A percentile compares a stretch with the other conserved stretches of the same genome.
Conservation (phyloP, 2,329 filamentous ascomycete species). For the Magnaporthiopsis incrustans region DNA sequence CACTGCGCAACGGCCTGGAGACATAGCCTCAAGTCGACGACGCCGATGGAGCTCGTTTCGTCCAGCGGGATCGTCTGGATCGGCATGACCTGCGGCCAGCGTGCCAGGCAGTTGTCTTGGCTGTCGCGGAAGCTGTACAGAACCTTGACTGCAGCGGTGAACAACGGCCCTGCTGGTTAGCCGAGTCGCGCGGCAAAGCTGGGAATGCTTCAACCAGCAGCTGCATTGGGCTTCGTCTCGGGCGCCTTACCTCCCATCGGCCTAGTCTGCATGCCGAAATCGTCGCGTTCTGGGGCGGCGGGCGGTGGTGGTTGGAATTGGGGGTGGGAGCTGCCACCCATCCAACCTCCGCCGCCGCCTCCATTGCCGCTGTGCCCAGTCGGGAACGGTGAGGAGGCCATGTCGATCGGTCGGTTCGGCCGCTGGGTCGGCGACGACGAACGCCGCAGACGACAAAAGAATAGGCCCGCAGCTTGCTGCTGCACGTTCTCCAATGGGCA, state of each 20-base stretch:
- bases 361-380: background rate
- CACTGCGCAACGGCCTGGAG: conserved; percentile 68
- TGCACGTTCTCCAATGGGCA: background rate
- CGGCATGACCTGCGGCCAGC: conserved; percentile 70
- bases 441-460: background rate
- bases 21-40: conserved; percentile 81
- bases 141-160: conserved; percentile 66
- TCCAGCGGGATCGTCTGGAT: conserved; percentile 77
- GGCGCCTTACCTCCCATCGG: conserved; percentile 24
- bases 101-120: conserved; percentile 82
- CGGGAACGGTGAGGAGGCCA: conserved; percentile 6
- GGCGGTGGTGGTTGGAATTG: conserved; percentile 4
- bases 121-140: conserved; percentile 88
- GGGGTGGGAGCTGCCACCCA: background rate
- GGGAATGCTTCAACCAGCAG: background rate
- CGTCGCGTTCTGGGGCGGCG: conserved; percentile 15
- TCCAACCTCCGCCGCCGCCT: conserved; percentile 1
- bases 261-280: conserved; percentile 21
- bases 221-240: background rate
- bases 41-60: conserved; percentile 71
- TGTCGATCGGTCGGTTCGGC: background rate
- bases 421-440: background rate
- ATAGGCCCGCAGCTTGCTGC: background rate
- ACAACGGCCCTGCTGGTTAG: conserved; percentile 1
- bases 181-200: background rate